phyloP scores from a whole-genome alignment of 495 filamentous ascomycete species.

The Cenococcum geophilum region DNA sequence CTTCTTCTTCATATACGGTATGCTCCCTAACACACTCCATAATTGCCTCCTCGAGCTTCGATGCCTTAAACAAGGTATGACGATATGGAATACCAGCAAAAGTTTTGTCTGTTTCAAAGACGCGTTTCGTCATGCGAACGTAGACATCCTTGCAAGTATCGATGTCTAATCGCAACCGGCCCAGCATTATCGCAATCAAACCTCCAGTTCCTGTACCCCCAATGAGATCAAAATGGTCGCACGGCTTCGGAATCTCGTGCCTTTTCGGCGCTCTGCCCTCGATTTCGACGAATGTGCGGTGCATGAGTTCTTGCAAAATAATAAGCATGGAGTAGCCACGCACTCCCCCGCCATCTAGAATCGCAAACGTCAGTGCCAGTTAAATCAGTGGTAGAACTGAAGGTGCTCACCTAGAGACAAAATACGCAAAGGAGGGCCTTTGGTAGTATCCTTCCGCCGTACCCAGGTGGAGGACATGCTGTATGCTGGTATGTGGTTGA shows the following conservation, averaged over 20 bases:
- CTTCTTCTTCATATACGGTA: conserved; percentile 72
- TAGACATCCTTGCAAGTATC: conserved; percentile 97
- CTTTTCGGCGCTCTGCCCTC: conserved; percentile 77
- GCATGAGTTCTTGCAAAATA: conserved; percentile 93
- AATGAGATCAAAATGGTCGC: conserved; percentile 97
- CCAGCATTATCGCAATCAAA: conserved; percentile 93
- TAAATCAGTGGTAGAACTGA: not conserved
- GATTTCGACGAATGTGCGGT: conserved; percentile 78
- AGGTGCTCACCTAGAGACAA: conserved; percentile 72
- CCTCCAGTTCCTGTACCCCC: conserved; percentile 92
- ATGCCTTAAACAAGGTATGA: conserved; percentile 92
- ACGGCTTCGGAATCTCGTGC: conserved; percentile 89
- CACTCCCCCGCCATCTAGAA: conserved; percentile 86
- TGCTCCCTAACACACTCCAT: conserved; percentile 81
- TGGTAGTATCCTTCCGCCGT: conserved; percentile 85
- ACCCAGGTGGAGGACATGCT: conserved; percentile 36
- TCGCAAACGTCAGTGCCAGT: conserved; percentile 16
- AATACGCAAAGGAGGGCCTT: conserved; percentile 85
- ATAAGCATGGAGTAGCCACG: conserved; percentile 96
- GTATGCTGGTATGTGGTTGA: conserved; percentile 11
- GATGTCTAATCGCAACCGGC: conserved; percentile 80
- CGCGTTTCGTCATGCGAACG: conserved; percentile 83
- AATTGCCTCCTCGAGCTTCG: conserved; percentile 90
- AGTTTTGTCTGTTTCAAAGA: conserved; percentile 98
- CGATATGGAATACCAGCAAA: conserved; percentile 89